Evolutionary conservation across 1,139 yeast genomes (phyloP), one percentile per base, ranked within the genome.

Genomic region (Wickerhamomyces sp.): DNA sequence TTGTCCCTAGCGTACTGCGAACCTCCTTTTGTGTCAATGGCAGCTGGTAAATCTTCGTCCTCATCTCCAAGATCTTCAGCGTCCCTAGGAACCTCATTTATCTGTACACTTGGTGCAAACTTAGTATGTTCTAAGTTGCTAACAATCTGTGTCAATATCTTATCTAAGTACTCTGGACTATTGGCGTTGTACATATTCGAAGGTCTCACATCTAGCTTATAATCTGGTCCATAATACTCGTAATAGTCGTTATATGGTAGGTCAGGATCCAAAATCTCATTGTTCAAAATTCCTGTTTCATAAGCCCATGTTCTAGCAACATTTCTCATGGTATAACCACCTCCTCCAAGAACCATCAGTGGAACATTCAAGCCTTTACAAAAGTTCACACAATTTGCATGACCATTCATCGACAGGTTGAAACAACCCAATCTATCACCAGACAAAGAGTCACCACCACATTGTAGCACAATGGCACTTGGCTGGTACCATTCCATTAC

Each of bases 121-220:
- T 87, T 83, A 17, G 97, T 88, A 55, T 86, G 76, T 52, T 88
- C 95, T 56, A 92, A 70, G 63, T 87, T 90, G 43, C 78, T 68
- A 40, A 84, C 72, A 42, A 92, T 86, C 54, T 83, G 86, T 13
- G 86, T 76, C 56, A 89, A 68, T 36, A 92, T 82, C 62, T 88
- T 86, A 63, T 88, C 88, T 54, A 92, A 71, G 60, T 89, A 92
- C 61, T 92, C 97, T 16, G 95, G 92, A 21, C 92, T 79, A 65
- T 92, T 92, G 40, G 96, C 96, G 64, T 92, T 92, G 67, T 86
- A 88, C 97, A 92, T 90, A 61, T 92, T 92, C 15, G 95, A 84
- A 13, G 97, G 95, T 49, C 97, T 76, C 36, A 92, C 97, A 57
- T 90, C 97, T 41, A 86, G 69, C 59, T 84, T 82, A 64, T 92